Base-by-base conservation (phyloP, 2,329 filamentous ascomycete genomes). In the Phyllosticta citribraziliensis region DNA sequence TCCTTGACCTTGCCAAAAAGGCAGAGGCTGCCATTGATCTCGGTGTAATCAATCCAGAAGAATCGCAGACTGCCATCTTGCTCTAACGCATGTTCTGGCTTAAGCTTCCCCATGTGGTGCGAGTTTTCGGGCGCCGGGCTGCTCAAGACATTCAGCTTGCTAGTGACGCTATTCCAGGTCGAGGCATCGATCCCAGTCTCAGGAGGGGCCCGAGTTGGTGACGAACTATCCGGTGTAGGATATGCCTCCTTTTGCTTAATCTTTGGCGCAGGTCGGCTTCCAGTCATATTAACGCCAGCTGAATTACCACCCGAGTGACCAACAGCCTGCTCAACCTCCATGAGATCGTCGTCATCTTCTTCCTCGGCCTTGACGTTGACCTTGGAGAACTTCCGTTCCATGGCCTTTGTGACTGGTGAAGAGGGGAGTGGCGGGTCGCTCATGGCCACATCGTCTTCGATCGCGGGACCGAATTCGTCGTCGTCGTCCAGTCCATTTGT, bases 1-100 rank as follows among this genome's bases (percentile, higher is more conserved):
- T 97, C 91, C 68, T 91, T 85, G 24, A 97, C 93, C 72, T 99
- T 99, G 65, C 94, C 94, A 70, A 99, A 97, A 11, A 99, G 82
- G 72, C 91, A 97, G 10, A 99, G 79, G 67, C 87, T 94, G 63
- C 93, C 93, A 68, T 92, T 91, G 71, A 96, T 80, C 71, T 99
- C 94, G 0, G 88, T 91, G 70, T 96, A 99, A 74, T 99, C 94
- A 8, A 89, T 88, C 94, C 94, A 99, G 78, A 97, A 99, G 78
- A 99, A 91, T 66, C 88, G 87, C 30, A 99, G 80, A 67, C 89
- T 95, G 40, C 93, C 94, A 69, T 99, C 92, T 64, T 89, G 86
- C 72, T 97, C 93, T n/a, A 96, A 77, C n/a, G 89, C 91, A 73
- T 96, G 88, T 64, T 88, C 84, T 62, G 89, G 82, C 65, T 88